Evolutionary conservation across 1,284 basidiomycete genomes (phyloP), one percentile per base, ranked within the genome.

Genomic region (Leccinum fuscescens): DNA sequence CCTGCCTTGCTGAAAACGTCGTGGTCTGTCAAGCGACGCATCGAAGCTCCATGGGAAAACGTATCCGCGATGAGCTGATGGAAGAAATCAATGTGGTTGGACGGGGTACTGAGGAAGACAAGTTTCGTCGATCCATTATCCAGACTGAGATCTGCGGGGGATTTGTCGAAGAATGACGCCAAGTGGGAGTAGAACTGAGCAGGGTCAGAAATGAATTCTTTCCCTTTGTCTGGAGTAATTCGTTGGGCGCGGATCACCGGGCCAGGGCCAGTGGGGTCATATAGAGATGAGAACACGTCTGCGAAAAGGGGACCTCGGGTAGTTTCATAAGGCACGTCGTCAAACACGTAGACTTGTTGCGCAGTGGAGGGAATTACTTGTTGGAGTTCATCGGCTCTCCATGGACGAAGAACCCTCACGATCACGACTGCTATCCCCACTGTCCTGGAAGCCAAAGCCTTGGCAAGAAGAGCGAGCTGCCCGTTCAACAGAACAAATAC

Each of bases 381-480:
- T 60, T 80, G 81, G 63, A 94, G 78, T 15, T 83, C 78, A 27
- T 80, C 76, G 66, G 87, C 82, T 66, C 85, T 78, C 92, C 92
- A 91, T 33, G 92, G 89, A 55, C 90, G 83, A 50, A 92, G 80
- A 29, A 92, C 85, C 64, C 90, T 86, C 55, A 94, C 88, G 51
- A 84, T 73, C 52, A 93, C 74, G 4, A 88, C 79, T 6, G 86
- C 88, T 15, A 92, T 69, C 8, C 85, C 84, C 15, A 76, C 65
- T 4, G 75, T 74, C 48, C 73, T 70, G 52, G 72, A 69, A 11
- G 81, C 80, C 31, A 86, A 68, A 1, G 82, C 77, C 65, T 85
- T 83, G 37, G 84, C 80, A 55, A 79, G 75, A 53, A 85, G 75
- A 29, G 89, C 85, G 48, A 93, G 75, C 11, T 89, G 84, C 2